phyloP scores from a whole-genome alignment of 2,329 filamentous ascomycete species.

The Arthrobotrys pseudoclavata region DNA sequence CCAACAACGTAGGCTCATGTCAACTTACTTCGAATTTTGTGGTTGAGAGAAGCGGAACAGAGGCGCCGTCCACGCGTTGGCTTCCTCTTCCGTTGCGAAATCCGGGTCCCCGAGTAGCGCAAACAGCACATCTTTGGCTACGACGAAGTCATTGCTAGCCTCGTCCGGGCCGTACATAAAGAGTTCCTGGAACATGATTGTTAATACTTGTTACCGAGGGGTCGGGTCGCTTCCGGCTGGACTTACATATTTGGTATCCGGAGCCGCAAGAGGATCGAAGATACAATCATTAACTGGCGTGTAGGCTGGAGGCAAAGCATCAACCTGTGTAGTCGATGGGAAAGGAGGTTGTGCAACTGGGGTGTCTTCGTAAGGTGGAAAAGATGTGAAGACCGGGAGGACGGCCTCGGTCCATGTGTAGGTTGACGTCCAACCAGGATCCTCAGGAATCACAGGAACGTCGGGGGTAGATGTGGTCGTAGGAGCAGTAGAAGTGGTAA shows the following conservation, averaged over 20 bases:
- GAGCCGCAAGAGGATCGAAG: conserved; percentile 13
- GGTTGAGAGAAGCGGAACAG: conserved; percentile 18
- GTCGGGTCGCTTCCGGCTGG: neutral
- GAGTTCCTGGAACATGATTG: neutral
- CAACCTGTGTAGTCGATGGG: conserved; percentile 4
- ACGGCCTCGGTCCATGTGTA: conserved; percentile 31
- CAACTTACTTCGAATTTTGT: neutral
- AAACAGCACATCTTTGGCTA: neutral
- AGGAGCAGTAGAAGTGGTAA: neutral
- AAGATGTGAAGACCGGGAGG: conserved; percentile 16
- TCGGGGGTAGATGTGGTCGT: conserved; percentile 4
- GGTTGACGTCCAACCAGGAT: conserved; percentile 18
- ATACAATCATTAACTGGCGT: conserved; percentile 12
- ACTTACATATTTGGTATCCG: conserved; percentile 8
- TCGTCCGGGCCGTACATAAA: neutral
- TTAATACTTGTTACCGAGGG: neutral
- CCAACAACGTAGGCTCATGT: neutral
- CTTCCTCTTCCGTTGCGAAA: conserved; percentile 30
- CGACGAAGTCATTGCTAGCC: conserved; percentile 10
- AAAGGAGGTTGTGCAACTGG: conserved; percentile 18
- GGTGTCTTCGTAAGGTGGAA: neutral
- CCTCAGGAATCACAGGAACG: neutral
- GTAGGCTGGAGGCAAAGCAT: neutral
- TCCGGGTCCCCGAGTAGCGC: neutral
- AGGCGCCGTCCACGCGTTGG: conserved; percentile 9